Conservation (phyloP, 106 monocot genomes). For the Agapanthus africanus region DNA sequence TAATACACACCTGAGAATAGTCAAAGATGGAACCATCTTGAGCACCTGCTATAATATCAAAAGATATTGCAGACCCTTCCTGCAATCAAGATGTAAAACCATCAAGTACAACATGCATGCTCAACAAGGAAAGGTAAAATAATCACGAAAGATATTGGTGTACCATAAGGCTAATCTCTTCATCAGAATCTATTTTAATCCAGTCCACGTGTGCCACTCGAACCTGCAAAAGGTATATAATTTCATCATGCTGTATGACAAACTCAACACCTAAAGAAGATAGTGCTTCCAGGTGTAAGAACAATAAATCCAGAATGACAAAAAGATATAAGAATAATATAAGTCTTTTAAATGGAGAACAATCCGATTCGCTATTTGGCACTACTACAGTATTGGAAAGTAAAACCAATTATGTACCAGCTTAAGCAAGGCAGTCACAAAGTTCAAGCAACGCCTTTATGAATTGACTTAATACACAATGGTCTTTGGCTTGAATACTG, state of each 20-base stretch:
- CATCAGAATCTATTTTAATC: constrained; percentile 72
- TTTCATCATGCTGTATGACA: neutral
- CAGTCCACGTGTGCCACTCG: constrained; percentile 85
- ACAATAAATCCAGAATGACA: neutral
- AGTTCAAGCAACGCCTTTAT: neutral
- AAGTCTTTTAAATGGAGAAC: neutral
- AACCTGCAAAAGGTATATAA: constrained; percentile 37
- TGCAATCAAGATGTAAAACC: constrained; percentile 21
- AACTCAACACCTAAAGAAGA: neutral
- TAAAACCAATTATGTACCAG: neutral
- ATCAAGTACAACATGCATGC: neutral
- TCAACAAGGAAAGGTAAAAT: neutral
- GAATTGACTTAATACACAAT: neutral
- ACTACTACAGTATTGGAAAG: neutral
- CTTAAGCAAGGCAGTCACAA: neutral
- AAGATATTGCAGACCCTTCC: constrained; percentile 59
- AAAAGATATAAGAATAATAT: neutral
- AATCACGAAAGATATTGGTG: neutral
- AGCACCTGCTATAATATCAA: constrained; percentile 74
- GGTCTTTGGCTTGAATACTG: neutral
- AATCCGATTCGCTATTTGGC: neutral
- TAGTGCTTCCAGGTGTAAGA: neutral
- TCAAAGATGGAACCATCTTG: constrained; percentile 75
- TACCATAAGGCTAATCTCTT: constrained; percentile 88
- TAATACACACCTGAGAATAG: constrained; percentile 59